Base-by-base conservation (phyloP, 2,329 filamentous ascomycete species). In the Phymatotrichopsis omnivora region DNA sequence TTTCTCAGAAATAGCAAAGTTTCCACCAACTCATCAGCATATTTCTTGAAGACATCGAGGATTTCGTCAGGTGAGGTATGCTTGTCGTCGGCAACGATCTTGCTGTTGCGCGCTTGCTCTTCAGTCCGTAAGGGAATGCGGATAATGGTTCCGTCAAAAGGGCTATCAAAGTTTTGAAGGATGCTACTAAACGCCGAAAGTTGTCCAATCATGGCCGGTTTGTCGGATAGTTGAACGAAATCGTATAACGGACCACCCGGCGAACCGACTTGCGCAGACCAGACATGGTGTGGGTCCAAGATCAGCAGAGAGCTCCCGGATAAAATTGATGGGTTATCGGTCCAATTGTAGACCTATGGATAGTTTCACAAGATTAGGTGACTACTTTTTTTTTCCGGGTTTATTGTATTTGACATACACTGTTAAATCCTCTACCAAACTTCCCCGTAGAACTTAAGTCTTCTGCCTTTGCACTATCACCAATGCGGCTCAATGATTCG, bases 361-460 rank as follows among this genome's bases (percentile, higher is more conserved):
- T 28, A 7, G n/a, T n/a, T n/a, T n/a, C n/a, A n/a, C n/a, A n/a
- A 12, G 17, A 25, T 7, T 29, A 17, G 12, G 35, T 5, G 3
- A 38, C 12, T 23, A 12, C 17, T 24, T 12, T 24, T 3, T 3
- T 5, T 8, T 11, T 11, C 14, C 8, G 27, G 27, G 14, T 8
- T 8, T 8, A n/a, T 8, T 29, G 14, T 14, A 29, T 8, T 8
- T 29, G 23, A 50, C 57, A 25, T 51, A 63, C 61, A 14, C 61
- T 61, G 42, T 63, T 63, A 31, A 64, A 64, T 1, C 62, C 62
- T 33, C 60, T 56, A 2, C 62, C 62, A 55, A 63, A 64, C 31
- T 60, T 62, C 6, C 62, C 62, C 7, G 62, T 64, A 1, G 57
- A 59, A 6, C 41, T 57, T 3, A 54, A 54, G 46, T 64, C 61